Percentiles rank a stretch among this genome's conserved stretches.
These are phyloP conservation scores for Delphinella strobiligena DNA, from an alignment of 2,329 filamentous ascomycete genomes.

Conservation along the genomic window DNA sequence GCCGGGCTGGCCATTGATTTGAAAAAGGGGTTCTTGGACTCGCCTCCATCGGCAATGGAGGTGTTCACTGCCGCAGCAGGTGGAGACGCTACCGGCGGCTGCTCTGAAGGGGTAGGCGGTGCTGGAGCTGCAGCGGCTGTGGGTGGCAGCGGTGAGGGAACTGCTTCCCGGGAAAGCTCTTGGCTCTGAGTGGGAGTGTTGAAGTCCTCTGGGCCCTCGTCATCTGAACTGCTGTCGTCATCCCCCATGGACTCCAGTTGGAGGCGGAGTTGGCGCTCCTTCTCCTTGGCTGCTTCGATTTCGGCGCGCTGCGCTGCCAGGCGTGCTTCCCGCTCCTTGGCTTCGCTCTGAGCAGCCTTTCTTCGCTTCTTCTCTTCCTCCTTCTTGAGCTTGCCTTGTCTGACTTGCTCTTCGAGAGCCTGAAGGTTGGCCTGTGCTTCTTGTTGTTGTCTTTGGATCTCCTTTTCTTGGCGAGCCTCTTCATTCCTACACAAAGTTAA, in stretches of 20 bases:
- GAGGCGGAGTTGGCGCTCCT: slow-evolving; percentile 77
- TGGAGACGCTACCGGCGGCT: slow-evolving; percentile 37
- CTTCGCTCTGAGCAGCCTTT: slow-evolving; percentile 75
- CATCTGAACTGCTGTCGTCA: slow-evolving; percentile 66
- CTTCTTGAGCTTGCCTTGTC: slow-evolving; percentile 87
- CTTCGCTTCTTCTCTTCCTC: slow-evolving; percentile 89
- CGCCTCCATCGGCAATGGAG: slow-evolving; percentile 26
- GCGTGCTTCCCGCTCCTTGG: slow-evolving; percentile 78
- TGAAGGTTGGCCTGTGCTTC: slow-evolving; percentile 72
- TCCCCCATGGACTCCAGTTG: slow-evolving; percentile 73
- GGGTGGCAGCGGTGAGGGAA: slow-evolving; percentile 37
- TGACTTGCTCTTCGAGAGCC: slow-evolving; percentile 86
- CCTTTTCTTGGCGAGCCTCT: slow-evolving; percentile 64
- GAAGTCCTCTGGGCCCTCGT: slow-evolving; percentile 63
- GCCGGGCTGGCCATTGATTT: slow-evolving; percentile 61
- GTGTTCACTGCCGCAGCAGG: slow-evolving; percentile 17
- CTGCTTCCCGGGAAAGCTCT: slow-evolving; percentile 34
- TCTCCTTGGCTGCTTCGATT: slow-evolving; percentile 80
- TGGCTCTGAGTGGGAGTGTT: slow-evolving; percentile 48
- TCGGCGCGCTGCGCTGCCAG: slow-evolving; percentile 78
- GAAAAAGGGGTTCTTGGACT: slow-evolving; percentile 93
- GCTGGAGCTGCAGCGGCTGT: slow-evolving; percentile 13
- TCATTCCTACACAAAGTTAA: slow-evolving; percentile 46
- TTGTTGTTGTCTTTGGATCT: slow-evolving; percentile 66
- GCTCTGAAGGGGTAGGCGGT: slow-evolving; percentile 26